phyloP scores from a whole-genome alignment of 805 yeast genomes.

The Maudiozyma pseudohumilis region DNA sequence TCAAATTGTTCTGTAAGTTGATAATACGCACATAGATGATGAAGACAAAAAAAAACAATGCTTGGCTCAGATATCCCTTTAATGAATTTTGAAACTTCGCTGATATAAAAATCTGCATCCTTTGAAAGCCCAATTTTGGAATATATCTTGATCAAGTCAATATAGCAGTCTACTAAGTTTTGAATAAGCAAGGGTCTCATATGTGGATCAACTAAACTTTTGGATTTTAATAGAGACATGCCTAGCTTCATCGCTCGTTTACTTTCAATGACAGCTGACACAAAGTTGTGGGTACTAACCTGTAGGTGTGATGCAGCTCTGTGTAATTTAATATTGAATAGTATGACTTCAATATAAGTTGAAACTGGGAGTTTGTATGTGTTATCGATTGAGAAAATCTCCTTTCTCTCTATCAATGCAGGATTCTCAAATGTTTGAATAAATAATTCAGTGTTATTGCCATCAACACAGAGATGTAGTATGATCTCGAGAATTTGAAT shows the following conservation, averaged over 20 bases:
- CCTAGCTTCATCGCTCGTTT: constrained; percentile 43
- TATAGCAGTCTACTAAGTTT: constrained; percentile 32
- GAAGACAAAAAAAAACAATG: constrained; percentile 14
- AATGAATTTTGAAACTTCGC: constrained; percentile 38
- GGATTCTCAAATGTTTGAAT: constrained; percentile 11
- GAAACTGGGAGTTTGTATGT: constrained; percentile 11
- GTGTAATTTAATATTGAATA: constrained; percentile 21
- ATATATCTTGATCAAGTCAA: constrained; percentile 31
- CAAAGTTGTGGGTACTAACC: constrained; percentile 8
- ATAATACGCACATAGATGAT: constrained; percentile 16
- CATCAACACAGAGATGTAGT: constrained; percentile 7
- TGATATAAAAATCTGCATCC: constrained; percentile 45
- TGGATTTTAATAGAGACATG: constrained; percentile 42
- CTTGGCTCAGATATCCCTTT: constrained; percentile 23
- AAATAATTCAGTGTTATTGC: constrained; percentile 11
- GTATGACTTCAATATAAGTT: constrained; percentile 18
- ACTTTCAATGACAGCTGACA: constrained; percentile 28
- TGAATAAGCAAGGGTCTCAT: constrained; percentile 32
- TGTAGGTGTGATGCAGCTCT: constrained; percentile 17
- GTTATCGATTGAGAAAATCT: constrained; percentile 22
- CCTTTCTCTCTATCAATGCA: constrained; percentile 11
- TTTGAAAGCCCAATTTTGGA: constrained; percentile 45
- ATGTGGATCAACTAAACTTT: constrained; percentile 17
- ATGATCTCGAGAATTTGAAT: constrained; percentile 6
- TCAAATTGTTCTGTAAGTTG: constrained; percentile 13